Conservation (phyloP, 805 yeast genomes). For the Ogataea kodamae region DNA sequence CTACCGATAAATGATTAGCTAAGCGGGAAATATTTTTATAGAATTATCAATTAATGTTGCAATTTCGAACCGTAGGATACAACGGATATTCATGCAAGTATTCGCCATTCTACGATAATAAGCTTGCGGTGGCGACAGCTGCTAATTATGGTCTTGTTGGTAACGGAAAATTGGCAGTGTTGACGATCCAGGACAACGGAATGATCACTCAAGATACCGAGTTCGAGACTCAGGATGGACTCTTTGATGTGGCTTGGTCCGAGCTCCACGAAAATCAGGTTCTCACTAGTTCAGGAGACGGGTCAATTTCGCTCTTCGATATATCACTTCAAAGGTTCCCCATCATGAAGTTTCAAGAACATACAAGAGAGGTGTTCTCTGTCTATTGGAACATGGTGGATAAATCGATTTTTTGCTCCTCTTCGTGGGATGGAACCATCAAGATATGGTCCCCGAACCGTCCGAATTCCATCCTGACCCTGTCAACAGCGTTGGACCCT, state of each 20-base stretch:
- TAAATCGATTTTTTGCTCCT: slow-evolving; percentile 61
- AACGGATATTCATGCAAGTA: slow-evolving; percentile 86
- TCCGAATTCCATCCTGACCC: slow-evolving; percentile 52
- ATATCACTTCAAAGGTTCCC: slow-evolving; percentile 64
- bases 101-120: slow-evolving; percentile 88
- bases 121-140: slow-evolving; percentile 83
- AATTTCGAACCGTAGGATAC: slow-evolving; percentile 71
- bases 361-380: slow-evolving; percentile 42
- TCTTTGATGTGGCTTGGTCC: slow-evolving; percentile 86
- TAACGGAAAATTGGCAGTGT: slow-evolving; percentile 74
- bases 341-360: slow-evolving; percentile 72
- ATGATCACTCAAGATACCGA: slow-evolving; percentile 46
- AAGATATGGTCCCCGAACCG: slow-evolving; percentile 74
- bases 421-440: slow-evolving; percentile 91
- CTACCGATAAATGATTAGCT: slow-evolving; percentile 13
- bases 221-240: slow-evolving; percentile 91
- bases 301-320: slow-evolving; percentile 80
- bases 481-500: slow-evolving; percentile 35
- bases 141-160: slow-evolving; percentile 95
- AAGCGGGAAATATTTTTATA: slow-evolving; percentile 7
- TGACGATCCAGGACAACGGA: slow-evolving; percentile 69
- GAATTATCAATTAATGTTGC: slow-evolving; percentile 48
- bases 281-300: slow-evolving; percentile 85
- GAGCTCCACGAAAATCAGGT: slow-evolving; percentile 87
- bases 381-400: slow-evolving; percentile 38